Evolutionary conservation across 140 eudicot genomes (phyloP).

Genomic region (Cichorium intybus): DNA sequence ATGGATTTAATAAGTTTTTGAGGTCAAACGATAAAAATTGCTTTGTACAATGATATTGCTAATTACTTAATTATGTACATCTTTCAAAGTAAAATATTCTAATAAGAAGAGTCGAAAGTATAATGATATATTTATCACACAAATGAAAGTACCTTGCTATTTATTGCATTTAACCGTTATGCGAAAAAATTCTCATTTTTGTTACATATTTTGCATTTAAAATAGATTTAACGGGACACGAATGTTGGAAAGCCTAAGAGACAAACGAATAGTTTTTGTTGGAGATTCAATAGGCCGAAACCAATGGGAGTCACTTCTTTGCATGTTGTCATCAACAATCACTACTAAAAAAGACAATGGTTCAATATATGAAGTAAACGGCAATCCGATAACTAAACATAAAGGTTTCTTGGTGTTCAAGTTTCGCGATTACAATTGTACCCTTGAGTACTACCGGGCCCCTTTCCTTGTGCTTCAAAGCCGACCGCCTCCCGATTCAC

Average conservation of each 20-base stretch:
- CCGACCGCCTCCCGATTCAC: slow-evolving; percentile 62
- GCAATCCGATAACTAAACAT: slow-evolving; percentile 94
- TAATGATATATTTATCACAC: too few species aligned
- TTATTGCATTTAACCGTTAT: too few species aligned
- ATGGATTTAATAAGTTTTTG: too few species aligned
- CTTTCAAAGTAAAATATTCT: too few species aligned
- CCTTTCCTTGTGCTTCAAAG: slow-evolving; percentile 91
- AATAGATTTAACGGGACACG: slow-evolving; percentile 63
- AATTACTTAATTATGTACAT: too few species aligned
- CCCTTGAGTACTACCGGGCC: slow-evolving; percentile 86
- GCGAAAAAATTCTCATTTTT: not conserved
- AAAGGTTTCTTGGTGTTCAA: slow-evolving; percentile 85
- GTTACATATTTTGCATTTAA: not conserved
- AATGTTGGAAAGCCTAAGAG: slow-evolving; percentile 70
- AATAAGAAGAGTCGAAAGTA: too few species aligned
- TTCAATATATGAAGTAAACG: slow-evolving; percentile 79
- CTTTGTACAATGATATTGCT: too few species aligned
- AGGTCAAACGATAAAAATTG: too few species aligned
- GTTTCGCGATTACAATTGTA: slow-evolving; percentile 75
- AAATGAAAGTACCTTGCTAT: too few species aligned
- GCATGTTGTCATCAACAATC: slow-evolving; percentile 78
- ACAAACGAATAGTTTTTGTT: slow-evolving; percentile 75
- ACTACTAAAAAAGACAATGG: slow-evolving; percentile 35
- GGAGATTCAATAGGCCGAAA: slow-evolving; percentile 96
- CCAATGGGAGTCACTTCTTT: slow-evolving; percentile 92